Base-by-base conservation (phyloP, 192 early-diverging fungal species). In the Gaertneriomyces sp. region DNA sequence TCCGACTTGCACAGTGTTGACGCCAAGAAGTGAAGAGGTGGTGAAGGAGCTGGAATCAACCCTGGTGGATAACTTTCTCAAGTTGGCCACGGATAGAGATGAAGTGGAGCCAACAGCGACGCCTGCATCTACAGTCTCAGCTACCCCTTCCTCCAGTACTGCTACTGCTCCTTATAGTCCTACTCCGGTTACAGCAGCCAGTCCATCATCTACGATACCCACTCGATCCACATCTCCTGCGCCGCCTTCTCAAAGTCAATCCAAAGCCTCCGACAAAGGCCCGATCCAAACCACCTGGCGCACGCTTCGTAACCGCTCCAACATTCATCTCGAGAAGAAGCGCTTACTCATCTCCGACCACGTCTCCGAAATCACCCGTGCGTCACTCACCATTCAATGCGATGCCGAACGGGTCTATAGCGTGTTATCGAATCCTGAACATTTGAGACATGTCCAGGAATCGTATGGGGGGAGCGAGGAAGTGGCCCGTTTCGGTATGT, bases 401-500 rank as follows among this genome's bases (percentile, higher is more conserved):
- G 78, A 84, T 70, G 61, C 76, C 1, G 77, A 74, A 25, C 43
- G 76, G 4, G 79, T 84, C 4, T 79, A 70, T 74, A 47, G 63
- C 42, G 80, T 81, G 7, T 61, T 84, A 56, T 81, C 79, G n/a
- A 85, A 85, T 59, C 83, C 83, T 16, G 75, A 76, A 42, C 80
- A 85, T 59, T 60, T 68, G 59, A 58, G 73, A 16, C 78, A 80
- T 45, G 53, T 77, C 16, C 69, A 82, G 20, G 74, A 79, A 14
- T 38, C 61, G 16, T 81, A 73, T 56, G 42, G 61, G 4, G 74
- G 71, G 19, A 66, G 74, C n/a, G 53, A 57, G 39, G 43, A 68
- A 9, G 10, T 76, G 38, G 63, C 70, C 42, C 65, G 74, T 40
- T 74, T 60, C 53, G 77, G 79, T 80, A 61, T 57, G 66, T n/a